A percentile compares a stretch with the other conserved stretches of the same genome.
Conservation (phyloP, 768 basidiomycete species). For the Leccinum imitatum region DNA sequence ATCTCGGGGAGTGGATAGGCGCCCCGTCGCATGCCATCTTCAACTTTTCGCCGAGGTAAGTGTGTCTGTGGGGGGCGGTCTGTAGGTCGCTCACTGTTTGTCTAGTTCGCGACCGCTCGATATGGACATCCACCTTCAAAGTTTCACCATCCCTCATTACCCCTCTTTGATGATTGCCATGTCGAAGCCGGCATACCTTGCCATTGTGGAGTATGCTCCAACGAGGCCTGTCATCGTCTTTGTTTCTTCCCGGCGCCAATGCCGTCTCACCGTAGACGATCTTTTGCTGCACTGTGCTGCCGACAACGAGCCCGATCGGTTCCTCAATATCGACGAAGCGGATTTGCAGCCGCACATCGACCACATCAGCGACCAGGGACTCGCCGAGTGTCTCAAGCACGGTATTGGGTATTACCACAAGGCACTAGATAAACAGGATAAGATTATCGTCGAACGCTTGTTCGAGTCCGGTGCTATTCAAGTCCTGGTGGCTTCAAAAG, state of each 20-base stretch:
- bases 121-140: no score
- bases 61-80: no score
- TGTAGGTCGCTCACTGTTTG: no score
- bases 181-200: slow-evolving; percentile 97
- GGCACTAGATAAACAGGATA: slow-evolving; percentile 88
- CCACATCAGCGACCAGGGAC: slow-evolving; percentile 70
- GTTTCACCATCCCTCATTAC: slow-evolving; percentile 55
- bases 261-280: slow-evolving; percentile 91
- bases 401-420: slow-evolving; percentile 97
- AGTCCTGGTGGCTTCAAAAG: slow-evolving; percentile 91
- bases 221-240: slow-evolving; percentile 89
- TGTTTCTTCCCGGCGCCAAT: slow-evolving; percentile 91
- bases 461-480: slow-evolving; percentile 96
- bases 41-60: no score
- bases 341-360: slow-evolving; percentile 89
- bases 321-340: slow-evolving; percentile 82
- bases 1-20: no score
- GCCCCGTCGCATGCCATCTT: no score
- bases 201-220: slow-evolving; percentile 84
- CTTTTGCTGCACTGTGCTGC: slow-evolving; percentile 85
- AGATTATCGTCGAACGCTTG: slow-evolving; percentile 86
- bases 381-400: slow-evolving; percentile 80
- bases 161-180: slow-evolving; percentile 98
- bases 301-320: slow-evolving; percentile 79
- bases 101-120: no score